Base-by-base conservation (phyloP, 106 monocot genomes). In the Narthecium ossifragum region DNA sequence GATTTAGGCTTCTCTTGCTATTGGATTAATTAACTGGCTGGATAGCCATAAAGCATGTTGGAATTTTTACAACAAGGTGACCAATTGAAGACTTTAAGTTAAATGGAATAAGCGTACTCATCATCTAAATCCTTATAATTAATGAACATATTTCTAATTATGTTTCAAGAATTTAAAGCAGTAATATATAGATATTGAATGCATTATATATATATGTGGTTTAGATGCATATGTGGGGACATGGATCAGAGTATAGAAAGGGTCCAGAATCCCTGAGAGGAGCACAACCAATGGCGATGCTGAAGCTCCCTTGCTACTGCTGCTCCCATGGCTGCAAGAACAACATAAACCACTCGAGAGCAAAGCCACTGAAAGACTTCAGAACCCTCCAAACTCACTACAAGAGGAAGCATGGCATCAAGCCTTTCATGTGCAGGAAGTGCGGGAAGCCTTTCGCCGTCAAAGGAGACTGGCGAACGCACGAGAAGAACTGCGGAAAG, bases 151-250 rank as follows among this genome's bases (percentile, higher is more conserved):
- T n/a, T n/a, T n/a, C n/a, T n/a, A n/a, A n/a, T n/a, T n/a, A n/a
- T n/a, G n/a, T n/a, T n/a, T n/a, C n/a, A n/a, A n/a, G n/a, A n/a
- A n/a, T n/a, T n/a, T n/a, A n/a, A n/a, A n/a, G n/a, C n/a, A n/a
- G n/a, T n/a, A n/a, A n/a, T n/a, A n/a, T n/a, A n/a, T n/a, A n/a
- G n/a, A n/a, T n/a, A 54, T 49, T 51, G n/a, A 1, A 11, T 17
- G 49, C 24, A 26, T 17, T 11, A 10, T 28, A 49, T 23, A 31
- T 25, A 36, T 46, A 32, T 47, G n/a, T 54, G 26, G 7, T 51
- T 17, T 56, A 85, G 85, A 85, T 85, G 85, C 85, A 85, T 55
- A 85, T 85, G 85, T 85, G 85, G 85, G 85, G 80, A 32, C 85
- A 85, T 56, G 85, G 85, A 49, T 70, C 79, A 30, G 77, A 85